Base-by-base conservation (phyloP, 495 filamentous ascomycete species). In the Penicillium paradoxum region DNA sequence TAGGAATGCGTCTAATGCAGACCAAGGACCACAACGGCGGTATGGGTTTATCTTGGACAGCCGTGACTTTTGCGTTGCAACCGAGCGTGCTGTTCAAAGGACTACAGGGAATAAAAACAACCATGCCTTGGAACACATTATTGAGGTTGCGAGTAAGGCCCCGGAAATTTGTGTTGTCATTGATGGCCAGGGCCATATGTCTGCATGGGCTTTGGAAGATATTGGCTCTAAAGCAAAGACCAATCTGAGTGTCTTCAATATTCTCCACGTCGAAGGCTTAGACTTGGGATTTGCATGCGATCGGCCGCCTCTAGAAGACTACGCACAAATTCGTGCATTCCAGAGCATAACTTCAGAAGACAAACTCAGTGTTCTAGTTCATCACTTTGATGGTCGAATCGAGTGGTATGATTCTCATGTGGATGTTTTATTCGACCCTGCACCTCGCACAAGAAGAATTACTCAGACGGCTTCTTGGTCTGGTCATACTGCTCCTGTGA, bases 151-250 rank as follows among this genome's bases (percentile, higher is more conserved):
- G 6, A 92, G 90, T 48, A 83, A 84, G 22, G 85, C 78, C 44
- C 95, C 92, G 0, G 95, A 99, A 59, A 81, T 97, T 2, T 91
- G 89, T 57, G 76, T 97, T 14, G 83, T 92, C 2, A 75, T 95
- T 45, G 91, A 99, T 69, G 85, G 86, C 17, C 74, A 79, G 33
- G 93, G 93, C 4, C 82, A 85, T 58, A 90, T 97, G 89, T 90
- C 88, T 41, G 93, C 91, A 0, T 96, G 92, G 92, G 95, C 89
- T 2, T 64, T 99, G 49, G 91, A 97, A 66, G 90, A 91, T 62
- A 79, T 97, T 21, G 89, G 90, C 15, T 84, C 81, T 59, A 93
- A 89, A 57, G 70, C 73, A 27, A 81, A 77, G 55, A 81, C 84
- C 55, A 78, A 79, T 2, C 77, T 83, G 34, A 84, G 86, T 63